Base-by-base conservation (phyloP, 2,329 filamentous ascomycete genomes). In the Metarhizium guizhouense region DNA sequence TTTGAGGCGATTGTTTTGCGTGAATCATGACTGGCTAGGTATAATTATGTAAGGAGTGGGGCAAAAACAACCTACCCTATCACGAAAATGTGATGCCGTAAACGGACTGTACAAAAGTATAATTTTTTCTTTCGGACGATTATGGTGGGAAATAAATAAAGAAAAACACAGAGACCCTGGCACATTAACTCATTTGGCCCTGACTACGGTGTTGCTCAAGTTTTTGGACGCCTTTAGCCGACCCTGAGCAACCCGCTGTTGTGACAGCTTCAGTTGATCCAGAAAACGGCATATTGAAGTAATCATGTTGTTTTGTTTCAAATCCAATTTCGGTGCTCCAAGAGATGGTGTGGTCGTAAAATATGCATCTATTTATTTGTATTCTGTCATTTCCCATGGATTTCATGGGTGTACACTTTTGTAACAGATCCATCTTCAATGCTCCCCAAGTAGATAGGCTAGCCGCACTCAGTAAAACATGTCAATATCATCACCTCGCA, bases 1-100 rank as follows among this genome's bases (percentile, higher is more conserved):
- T 38, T n/a, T 16, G 54, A 50, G 51, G 36, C 47, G 54, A 53
- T 45, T 53, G 36, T 47, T 56, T 51, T 43, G 50, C 42, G 16
- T 49, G 43, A 10, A 18, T 8, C 2, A 18, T 38, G 54, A 53
- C 32, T 56, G 45, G 51, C 43, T 47, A 43, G 34, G 25, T 32
- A 10, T 18, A 45, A 20, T 56, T 53, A 56, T 13, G 51, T 56
- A 56, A 56, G 34, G 3, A 30, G 1, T 29, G 45, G 45, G 20
- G 20, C 45, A 4, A 30, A 0, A 25, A 0, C 5, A 4, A 4
- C 20, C 25, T 48, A 48, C 45, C 45, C 45, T 48, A 38, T 45
- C 6, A 11, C 11, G 38, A 11, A 34, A 34, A 34, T 34, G 7
- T 8, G 32, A 34, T 34, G 32, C 10, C 6, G 10, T 11, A 34